Percentiles rank a stretch among this genome's conserved stretches.
These are phyloP conservation scores for Mariannaea elegans DNA, from an alignment of 2,329 filamentous ascomycete genomes.

Conservation along the genomic window DNA sequence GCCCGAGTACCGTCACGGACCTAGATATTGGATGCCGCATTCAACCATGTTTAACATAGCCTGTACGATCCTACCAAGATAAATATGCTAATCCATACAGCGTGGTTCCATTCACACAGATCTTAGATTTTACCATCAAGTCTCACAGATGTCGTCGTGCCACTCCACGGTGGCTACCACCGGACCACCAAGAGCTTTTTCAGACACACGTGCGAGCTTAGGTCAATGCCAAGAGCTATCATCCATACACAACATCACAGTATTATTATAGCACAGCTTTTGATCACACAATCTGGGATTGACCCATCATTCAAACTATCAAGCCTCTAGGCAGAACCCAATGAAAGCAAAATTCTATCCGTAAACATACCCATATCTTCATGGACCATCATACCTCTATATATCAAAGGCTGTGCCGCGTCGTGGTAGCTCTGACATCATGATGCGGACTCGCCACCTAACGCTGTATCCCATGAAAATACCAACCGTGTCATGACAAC, in stretches of 20 bases:
- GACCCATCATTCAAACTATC: constrained; percentile 36
- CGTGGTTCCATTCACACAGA: no score
- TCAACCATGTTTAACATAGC: no score
- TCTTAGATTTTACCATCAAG: no score
- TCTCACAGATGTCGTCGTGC: no score
- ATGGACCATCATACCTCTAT: constrained; percentile 41
- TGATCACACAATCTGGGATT: constrained; percentile 2
- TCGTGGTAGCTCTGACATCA: constrained; percentile 41
- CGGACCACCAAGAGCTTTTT: no score
- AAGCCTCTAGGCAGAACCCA: constrained; percentile 35
- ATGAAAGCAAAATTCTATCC: constrained; percentile 47
- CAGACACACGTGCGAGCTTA: no score
- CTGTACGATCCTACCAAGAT: no score
- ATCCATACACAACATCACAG: not conserved
- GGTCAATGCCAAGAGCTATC: no score
- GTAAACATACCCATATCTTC: constrained; percentile 44
- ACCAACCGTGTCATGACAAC: constrained; percentile 39
- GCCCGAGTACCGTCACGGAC: no score
- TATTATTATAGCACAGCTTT: not conserved
- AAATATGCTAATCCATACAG: no score
- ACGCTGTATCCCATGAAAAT: constrained; percentile 43
- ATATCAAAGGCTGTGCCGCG: constrained; percentile 41
- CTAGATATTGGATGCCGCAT: no score
- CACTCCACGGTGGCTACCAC: no score
- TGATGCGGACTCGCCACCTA: constrained; percentile 41